Percentiles rank a stretch among this genome's conserved stretches.
Conservation (phyloP, 2,329 filamentous ascomycete genomes). For the Sporothrix euskadiensis region DNA sequence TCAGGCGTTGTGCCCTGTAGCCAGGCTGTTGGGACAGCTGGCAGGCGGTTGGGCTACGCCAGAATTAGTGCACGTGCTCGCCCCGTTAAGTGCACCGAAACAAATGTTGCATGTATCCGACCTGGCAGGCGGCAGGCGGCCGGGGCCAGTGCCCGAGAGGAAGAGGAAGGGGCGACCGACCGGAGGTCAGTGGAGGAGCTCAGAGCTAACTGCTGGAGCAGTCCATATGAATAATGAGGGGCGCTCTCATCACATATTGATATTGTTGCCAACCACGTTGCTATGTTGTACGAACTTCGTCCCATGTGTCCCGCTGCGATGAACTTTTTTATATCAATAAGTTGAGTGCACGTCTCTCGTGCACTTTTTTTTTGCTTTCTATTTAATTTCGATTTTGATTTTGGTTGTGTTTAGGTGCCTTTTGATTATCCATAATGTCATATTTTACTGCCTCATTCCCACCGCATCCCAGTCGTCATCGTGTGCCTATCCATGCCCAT, state of each 20-base stretch:
- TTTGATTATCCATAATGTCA: not conserved
- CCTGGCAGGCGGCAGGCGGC: not conserved
- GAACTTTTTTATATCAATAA: too few relatives aligned
- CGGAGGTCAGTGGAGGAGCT: not conserved
- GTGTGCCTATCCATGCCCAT: not conserved
- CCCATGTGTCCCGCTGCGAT: not conserved
- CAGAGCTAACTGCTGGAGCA: too few relatives aligned
- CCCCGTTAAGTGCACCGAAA: not conserved
- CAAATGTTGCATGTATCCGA: not conserved
- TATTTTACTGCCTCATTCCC: not conserved
- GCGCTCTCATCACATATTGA: too few relatives aligned
- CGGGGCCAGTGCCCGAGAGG: not conserved
- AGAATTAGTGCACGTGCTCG: not conserved
- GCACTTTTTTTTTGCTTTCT: not conserved
- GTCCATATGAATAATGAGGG: too few relatives aligned
- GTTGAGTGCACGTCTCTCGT: too few relatives aligned
- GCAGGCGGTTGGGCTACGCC: not conserved
- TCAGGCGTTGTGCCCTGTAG: conserved; percentile 11
- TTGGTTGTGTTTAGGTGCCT: not conserved
- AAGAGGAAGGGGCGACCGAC: not conserved
- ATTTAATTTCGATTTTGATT: not conserved
- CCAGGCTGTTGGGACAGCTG: not conserved
- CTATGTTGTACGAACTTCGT: not conserved
- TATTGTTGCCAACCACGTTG: not conserved
- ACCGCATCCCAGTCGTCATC: not conserved